phyloP scores from a whole-genome alignment of 441 rosid genomes.

The Erodium moschatum region DNA sequence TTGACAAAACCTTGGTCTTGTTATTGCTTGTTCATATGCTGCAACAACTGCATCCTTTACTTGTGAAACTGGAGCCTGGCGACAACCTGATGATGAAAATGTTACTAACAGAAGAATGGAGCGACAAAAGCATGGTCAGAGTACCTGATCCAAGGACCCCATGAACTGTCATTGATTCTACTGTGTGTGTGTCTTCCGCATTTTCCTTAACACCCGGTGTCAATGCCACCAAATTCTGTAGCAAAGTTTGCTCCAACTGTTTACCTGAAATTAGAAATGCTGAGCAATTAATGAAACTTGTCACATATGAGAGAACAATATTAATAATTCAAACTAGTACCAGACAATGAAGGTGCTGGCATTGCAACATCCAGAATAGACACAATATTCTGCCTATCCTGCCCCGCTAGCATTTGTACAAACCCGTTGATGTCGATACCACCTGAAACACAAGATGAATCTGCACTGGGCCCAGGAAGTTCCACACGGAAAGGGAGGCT shows the following conservation, averaged over 20 bases:
- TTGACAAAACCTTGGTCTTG: slow-evolving; percentile 56
- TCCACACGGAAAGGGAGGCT: slow-evolving; percentile 68
- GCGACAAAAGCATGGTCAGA: not conserved
- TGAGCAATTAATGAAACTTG: slow-evolving; percentile 13
- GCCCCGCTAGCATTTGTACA: slow-evolving; percentile 49
- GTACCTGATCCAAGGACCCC: slow-evolving; percentile 59
- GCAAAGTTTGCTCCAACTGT: slow-evolving; percentile 35
- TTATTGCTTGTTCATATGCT: slow-evolving; percentile 29
- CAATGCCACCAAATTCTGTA: slow-evolving; percentile 45
- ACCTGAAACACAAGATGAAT: slow-evolving; percentile 41
- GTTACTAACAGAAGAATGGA: not conserved
- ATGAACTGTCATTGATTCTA: slow-evolving; percentile 55
- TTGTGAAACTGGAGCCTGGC: slow-evolving; percentile 47
- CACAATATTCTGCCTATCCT: slow-evolving; percentile 59
- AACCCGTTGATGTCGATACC: slow-evolving; percentile 49
- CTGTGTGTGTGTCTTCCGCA: slow-evolving; percentile 51
- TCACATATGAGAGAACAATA: not conserved
- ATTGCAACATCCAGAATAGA: slow-evolving; percentile 57
- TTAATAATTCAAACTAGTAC: slow-evolving; percentile 25
- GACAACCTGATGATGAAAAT: slow-evolving; percentile 30
- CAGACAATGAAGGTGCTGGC: slow-evolving; percentile 55
- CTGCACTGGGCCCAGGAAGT: slow-evolving; percentile 34
- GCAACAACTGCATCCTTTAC: slow-evolving; percentile 45
- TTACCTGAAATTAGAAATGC: slow-evolving; percentile 30
- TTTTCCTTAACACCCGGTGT: slow-evolving; percentile 54